phyloP scores from a whole-genome alignment of 176 grass and related monocot genomes.

The Juncus inflexus region DNA sequence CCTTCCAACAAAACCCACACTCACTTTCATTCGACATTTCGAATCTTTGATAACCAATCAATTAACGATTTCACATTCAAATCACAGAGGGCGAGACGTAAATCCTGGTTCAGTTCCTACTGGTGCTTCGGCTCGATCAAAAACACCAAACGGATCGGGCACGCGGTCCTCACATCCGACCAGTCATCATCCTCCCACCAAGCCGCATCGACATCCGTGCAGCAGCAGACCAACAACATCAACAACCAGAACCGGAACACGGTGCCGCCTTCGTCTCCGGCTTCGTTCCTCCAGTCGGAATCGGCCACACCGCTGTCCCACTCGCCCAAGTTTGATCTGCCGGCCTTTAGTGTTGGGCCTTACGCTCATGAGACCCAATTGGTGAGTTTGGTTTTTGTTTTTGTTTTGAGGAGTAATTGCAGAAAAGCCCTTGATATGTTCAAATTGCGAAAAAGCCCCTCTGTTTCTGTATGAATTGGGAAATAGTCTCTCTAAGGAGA shows the following conservation, averaged over 20 bases:
- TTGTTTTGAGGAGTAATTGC: no score
- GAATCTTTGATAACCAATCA: no score
- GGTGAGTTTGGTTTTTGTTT: constrained; percentile 17
- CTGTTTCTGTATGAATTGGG: no score
- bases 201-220: constrained; percentile 44
- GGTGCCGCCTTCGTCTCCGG: constrained; percentile 85
- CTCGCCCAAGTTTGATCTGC: constrained; percentile 59
- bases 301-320: constrained; percentile 53
- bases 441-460: no score
- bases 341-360: constrained; percentile 78
- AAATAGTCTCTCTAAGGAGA: no score
- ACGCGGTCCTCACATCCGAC: constrained; percentile 72
- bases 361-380: constrained; percentile 96
- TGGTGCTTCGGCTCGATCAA: constrained; percentile 92
- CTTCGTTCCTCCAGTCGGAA: constrained; percentile 83
- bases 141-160: constrained; percentile 57
- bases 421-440: no score
- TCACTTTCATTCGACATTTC: no score
- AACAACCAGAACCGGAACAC: constrained; percentile 47
- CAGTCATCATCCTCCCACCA: background rate
- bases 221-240: constrained; percentile 44
- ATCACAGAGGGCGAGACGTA: constrained; percentile 89
- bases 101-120: constrained; percentile 61
- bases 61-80: background rate
- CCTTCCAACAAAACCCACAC: no score